These are phyloP conservation scores for Cucurbita maxima DNA, from an alignment of 306 rosid genomes.

Conservation along the genomic window DNA sequence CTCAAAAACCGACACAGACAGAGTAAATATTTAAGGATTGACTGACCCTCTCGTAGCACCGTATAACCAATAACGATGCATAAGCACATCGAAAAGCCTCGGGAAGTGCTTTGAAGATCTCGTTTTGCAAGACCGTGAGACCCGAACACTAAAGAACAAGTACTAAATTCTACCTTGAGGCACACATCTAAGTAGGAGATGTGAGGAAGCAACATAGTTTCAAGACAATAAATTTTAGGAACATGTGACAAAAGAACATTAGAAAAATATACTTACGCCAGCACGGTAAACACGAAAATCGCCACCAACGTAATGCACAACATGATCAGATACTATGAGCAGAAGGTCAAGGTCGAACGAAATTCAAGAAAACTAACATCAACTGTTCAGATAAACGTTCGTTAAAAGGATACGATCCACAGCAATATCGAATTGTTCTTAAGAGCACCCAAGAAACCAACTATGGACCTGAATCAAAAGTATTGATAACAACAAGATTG, in stretches of 20 bases:
- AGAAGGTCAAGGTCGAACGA: conserved; percentile 40
- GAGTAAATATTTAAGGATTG: background rate
- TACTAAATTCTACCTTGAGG: background rate
- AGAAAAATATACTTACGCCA: conserved; percentile 55
- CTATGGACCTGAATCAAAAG: conserved; percentile 50
- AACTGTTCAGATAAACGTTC: background rate
- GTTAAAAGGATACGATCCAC: conserved; percentile 74
- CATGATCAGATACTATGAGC: conserved; percentile 59
- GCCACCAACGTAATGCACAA: conserved; percentile 65
- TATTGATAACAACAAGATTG: background rate
- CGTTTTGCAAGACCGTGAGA: background rate
- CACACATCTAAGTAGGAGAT: background rate
- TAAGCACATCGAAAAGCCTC: background rate
- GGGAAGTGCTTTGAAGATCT: background rate
- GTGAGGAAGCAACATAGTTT: background rate
- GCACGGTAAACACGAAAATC: conserved; percentile 74
- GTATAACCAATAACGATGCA: background rate
- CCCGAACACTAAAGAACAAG: background rate
- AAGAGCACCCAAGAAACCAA: conserved; percentile 82
- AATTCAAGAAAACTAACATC: background rate
- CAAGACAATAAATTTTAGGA: background rate
- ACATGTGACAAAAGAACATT: background rate
- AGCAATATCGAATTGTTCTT: conserved; percentile 54
- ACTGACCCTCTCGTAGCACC: no score
- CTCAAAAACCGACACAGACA: background rate